These are phyloP conservation scores for Suillus occidentalis DNA, from an alignment of 768 basidiomycete species.

Conservation along the genomic window DNA sequence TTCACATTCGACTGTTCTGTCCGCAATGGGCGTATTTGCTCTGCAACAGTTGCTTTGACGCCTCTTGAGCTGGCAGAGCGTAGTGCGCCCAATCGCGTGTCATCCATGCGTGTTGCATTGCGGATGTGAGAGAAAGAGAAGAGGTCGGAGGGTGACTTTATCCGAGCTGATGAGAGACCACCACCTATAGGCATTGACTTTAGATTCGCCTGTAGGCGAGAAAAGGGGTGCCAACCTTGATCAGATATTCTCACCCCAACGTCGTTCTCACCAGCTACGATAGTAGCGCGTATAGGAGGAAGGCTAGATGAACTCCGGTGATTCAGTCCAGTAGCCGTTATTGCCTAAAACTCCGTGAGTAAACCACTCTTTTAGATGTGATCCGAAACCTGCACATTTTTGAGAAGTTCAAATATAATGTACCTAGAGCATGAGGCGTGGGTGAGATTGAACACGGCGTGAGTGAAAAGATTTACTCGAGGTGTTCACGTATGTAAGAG, in stretches of 20 bases:
- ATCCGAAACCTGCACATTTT: slow-evolving; percentile 62
- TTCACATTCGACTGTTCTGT: slow-evolving; percentile 23
- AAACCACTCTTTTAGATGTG: neutral
- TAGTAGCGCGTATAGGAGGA: slow-evolving; percentile 73
- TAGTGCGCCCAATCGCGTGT: slow-evolving; percentile 65
- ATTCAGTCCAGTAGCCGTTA: slow-evolving; percentile 62
- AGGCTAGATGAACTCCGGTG: slow-evolving; percentile 43
- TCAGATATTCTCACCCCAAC: slow-evolving; percentile 88
- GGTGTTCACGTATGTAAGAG: slow-evolving; percentile 83
- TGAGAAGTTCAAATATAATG: slow-evolving; percentile 85
- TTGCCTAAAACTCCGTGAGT: slow-evolving; percentile 48
- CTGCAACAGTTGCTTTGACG: slow-evolving; percentile 75
- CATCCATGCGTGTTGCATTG: slow-evolving; percentile 68
- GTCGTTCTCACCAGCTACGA: slow-evolving; percentile 71
- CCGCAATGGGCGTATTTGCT: slow-evolving; percentile 61
- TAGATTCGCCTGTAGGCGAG: slow-evolving; percentile 12
- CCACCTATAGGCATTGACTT: slow-evolving; percentile 51
- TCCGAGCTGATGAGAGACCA: slow-evolving; percentile 55
- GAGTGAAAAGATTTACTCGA: slow-evolving; percentile 56
- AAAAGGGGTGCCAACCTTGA: slow-evolving; percentile 53
- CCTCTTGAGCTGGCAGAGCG: slow-evolving; percentile 63
- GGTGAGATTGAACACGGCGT: neutral
- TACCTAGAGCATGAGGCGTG: slow-evolving; percentile 50
- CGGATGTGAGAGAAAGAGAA: slow-evolving; percentile 89
- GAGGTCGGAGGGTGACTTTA: slow-evolving; percentile 69